Base-by-base conservation (phyloP, 2,329 filamentous ascomycete genomes). In the Chaetothyriales sp. region DNA sequence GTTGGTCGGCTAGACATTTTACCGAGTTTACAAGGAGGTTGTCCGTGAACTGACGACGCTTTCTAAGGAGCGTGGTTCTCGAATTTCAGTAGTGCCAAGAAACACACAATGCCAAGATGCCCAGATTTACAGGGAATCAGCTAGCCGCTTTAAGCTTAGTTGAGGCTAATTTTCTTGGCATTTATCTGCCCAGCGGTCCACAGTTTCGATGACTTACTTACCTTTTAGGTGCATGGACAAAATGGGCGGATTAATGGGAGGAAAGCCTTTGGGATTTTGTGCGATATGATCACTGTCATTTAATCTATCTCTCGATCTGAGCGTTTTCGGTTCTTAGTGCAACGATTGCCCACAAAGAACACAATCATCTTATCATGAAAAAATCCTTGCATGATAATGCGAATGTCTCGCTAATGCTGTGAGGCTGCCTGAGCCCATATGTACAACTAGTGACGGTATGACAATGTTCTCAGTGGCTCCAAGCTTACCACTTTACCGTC, bases 1-100 rank as follows among this genome's bases (percentile, higher is more conserved):
- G 89, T 95, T 75, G 92, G 92, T 79, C 92, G 83, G 73, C 86
- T 89, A 78, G 89, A 86, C 88, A 94, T 94, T 51, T 63, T 62
- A 55, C 55, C 40, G 44, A 37, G 47, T 44, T 48, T 51, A n/a
- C 37, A 29, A 18, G 25, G 47, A n/a, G 18, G 4, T 46, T 4
- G n/a, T 46, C 13, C 2, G 44, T 46, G 15, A 46, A 20, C 18
- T 46, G 44, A 19, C 18, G 10, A 15, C 22, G 44, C 44, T 33
- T 10, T 47, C 25, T 20, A 28, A 33, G 9, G 40, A 5, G 40
- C 7, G 44, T 46, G 22, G 44, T 20, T 19, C 5, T 20, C 44
- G 22, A 20, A 46, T 46, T 28, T 28, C 44, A 15, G 44, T 19
- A 9, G 19, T 40, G 33, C 22, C 22, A 25, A 25, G 22, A 6